A percentile compares a stretch with the other conserved stretches of the same genome.
Conservation (phyloP, 2,329 filamentous ascomycete species). For the Fusarium sp. region DNA sequence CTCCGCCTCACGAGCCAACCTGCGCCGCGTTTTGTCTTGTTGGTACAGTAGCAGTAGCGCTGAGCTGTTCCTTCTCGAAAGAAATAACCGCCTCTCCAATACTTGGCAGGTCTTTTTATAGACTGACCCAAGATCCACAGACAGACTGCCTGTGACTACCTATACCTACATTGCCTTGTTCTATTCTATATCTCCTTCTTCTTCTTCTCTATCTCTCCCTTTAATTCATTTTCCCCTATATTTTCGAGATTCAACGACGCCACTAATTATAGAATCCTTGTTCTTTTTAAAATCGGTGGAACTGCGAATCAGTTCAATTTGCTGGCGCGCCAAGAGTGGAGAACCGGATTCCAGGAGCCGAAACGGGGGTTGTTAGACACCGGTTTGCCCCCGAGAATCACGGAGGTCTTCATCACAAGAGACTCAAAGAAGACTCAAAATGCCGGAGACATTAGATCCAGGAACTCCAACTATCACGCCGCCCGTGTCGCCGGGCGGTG, state of each 20-base stretch:
- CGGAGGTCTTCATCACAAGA: conserved; percentile 36
- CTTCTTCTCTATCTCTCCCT: neutral
- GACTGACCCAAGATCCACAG: neutral
- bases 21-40: conserved; percentile 27
- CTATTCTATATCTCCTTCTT: neutral
- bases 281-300: conserved; percentile 14
- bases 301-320: conserved; percentile 17
- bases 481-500: conserved; percentile 39
- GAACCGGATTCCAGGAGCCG: conserved; percentile 44
- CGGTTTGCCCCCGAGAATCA: conserved; percentile 40
- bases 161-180: conserved; percentile 11
- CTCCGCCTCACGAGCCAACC: conserved; percentile 37
- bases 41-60: neutral
- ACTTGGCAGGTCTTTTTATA: conserved; percentile 23
- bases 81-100: conserved; percentile 24
- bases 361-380: conserved; percentile 40
- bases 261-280: conserved; percentile 29
- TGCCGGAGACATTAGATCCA: conserved; percentile 49
- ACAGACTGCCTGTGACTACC: too few relatives aligned
- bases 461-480: conserved; percentile 40
- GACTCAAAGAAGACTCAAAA: conserved; percentile 19
- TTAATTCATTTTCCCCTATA: conserved; percentile 17
- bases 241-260: conserved; percentile 1
- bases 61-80: conserved; percentile 20
- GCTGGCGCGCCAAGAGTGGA: conserved; percentile 42